Percentiles rank a stretch among this genome's conserved stretches.
These are phyloP conservation scores for Schoenoplectus triqueter DNA, from an alignment of 202 grass and related monocot genomes.

Conservation along the genomic window DNA sequence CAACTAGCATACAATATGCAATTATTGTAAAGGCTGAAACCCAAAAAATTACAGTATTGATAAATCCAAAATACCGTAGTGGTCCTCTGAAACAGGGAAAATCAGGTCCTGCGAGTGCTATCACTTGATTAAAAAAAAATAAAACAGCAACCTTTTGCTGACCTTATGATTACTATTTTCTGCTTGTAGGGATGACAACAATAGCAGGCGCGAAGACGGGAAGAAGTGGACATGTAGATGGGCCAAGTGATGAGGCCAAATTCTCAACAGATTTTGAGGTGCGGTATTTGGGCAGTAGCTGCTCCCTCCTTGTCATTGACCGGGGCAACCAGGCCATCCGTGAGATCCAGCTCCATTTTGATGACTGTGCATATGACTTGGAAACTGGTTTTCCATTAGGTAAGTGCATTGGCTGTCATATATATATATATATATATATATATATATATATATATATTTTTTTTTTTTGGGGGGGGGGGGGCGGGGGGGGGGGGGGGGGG, in stretches of 20 bases:
- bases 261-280: constrained; percentile 96
- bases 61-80: neutral
- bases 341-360: constrained; percentile 80
- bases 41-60: neutral
- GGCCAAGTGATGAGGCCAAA: constrained; percentile 88
- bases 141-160: neutral
- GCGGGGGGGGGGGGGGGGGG: too few relatives aligned
- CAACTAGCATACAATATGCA: neutral
- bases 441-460: too few relatives aligned
- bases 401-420: constrained; percentile 35
- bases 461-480: neutral
- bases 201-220: constrained; percentile 87
- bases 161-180: neutral
- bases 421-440: neutral
- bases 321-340: constrained; percentile 96
- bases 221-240: constrained; percentile 83
- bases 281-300: constrained; percentile 75
- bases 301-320: constrained; percentile 90
- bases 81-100: neutral
- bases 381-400: constrained; percentile 91
- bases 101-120: neutral
- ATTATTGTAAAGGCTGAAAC: neutral
- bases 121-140: neutral
- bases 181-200: constrained; percentile 74
- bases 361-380: constrained; percentile 80